These are phyloP conservation scores for Pleurotus tuber-regium DNA, from an alignment of 768 basidiomycete genomes.

Conservation along the genomic window DNA sequence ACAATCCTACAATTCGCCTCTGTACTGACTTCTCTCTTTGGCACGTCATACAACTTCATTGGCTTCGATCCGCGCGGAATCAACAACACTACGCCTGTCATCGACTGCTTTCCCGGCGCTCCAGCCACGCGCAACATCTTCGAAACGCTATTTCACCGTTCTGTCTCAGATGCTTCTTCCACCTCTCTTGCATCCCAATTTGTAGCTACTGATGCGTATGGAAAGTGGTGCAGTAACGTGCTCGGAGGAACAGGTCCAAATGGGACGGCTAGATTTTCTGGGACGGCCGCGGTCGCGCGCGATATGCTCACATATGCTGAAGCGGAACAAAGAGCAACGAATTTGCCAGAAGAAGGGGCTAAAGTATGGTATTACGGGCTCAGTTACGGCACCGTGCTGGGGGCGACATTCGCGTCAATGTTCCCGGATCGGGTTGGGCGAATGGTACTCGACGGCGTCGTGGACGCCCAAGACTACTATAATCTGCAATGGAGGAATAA, in stretches of 20 bases:
- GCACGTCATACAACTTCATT: constrained; percentile 42
- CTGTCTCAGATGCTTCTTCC: background rate
- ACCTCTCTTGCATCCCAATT: background rate
- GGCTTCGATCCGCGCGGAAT: constrained; percentile 46
- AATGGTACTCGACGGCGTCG: constrained; percentile 29
- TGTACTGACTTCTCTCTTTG: constrained; percentile 28
- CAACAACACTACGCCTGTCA: background rate
- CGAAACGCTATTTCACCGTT: background rate
- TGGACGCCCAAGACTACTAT: constrained; percentile 24
- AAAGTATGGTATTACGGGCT: constrained; percentile 11
- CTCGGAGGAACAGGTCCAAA: background rate
- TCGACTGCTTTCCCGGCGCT: background rate
- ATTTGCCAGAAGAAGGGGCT: background rate
- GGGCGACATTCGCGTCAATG: constrained; percentile 29
- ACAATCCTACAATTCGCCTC: constrained; percentile 22
- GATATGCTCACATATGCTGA: background rate
- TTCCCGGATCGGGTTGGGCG: constrained; percentile 34
- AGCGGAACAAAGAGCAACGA: background rate
- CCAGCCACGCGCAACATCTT: background rate
- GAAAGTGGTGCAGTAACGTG: background rate
- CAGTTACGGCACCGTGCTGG: constrained; percentile 26
- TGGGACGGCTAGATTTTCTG: background rate
- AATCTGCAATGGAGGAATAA: constrained; percentile 13
- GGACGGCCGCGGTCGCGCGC: background rate
- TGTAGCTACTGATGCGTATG: background rate